phyloP scores from a whole-genome alignment of 148 eudicot species.

The Chenopodium quinoa region DNA sequence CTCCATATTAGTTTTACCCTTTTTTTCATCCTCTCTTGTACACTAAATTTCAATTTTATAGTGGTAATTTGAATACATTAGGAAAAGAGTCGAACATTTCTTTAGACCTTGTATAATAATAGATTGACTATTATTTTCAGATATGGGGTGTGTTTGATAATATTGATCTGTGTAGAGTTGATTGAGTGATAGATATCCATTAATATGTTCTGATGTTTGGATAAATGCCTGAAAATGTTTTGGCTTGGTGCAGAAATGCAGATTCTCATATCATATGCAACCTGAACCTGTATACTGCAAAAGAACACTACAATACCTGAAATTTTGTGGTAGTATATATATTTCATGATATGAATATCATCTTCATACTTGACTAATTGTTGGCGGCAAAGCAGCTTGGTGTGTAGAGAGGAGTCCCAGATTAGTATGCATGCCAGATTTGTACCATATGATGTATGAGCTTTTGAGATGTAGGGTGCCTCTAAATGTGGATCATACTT shows the following conservation, averaged over 20 bases:
- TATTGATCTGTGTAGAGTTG: neutral
- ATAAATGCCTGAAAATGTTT: neutral
- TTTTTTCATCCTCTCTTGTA: neutral
- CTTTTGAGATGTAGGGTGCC: neutral
- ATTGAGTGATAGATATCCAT: no score
- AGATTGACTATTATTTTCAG: no score
- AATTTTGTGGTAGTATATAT: neutral
- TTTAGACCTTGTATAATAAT: neutral
- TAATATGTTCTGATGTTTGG: neutral
- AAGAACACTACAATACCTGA: neutral
- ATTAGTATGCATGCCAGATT: neutral
- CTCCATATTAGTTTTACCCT: no score
- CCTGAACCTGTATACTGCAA: neutral
- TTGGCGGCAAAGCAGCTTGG: neutral
- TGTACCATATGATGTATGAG: neutral
- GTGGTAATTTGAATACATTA: neutral
- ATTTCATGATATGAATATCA: neutral
- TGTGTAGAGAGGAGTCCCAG: conserved; percentile 3
- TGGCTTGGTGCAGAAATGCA: conserved; percentile 9
- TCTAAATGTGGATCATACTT: neutral
- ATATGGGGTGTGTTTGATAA: no score
- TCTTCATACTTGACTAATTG: neutral
- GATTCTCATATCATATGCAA: conserved; percentile 2
- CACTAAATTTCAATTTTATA: neutral
- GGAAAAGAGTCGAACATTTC: neutral